Evolutionary conservation across 257 asterid species (phyloP).

Genomic region (Eucommia ulmoides): DNA sequence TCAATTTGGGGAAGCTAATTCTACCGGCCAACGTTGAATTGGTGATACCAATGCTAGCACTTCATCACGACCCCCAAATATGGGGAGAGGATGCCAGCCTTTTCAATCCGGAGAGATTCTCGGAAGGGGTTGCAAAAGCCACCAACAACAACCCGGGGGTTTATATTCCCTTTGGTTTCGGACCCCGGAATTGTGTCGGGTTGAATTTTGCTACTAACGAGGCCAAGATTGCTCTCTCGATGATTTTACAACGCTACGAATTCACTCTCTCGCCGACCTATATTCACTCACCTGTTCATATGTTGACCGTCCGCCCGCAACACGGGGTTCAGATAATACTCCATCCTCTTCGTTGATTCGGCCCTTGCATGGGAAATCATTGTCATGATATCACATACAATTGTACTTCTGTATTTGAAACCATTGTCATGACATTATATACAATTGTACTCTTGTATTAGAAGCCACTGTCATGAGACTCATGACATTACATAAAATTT

Average conservation of each 20-base stretch:
- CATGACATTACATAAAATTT: no score
- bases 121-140: conserved; percentile 43
- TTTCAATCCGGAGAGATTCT: conserved; percentile 50
- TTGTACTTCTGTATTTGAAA: no score
- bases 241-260: conserved; percentile 15
- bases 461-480: no score
- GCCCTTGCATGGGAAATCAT: no score
- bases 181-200: conserved; percentile 53
- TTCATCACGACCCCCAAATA: conserved; percentile 32
- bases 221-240: conserved; percentile 40
- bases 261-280: background rate
- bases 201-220: conserved; percentile 44
- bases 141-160: conserved; percentile 36
- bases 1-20: conserved; percentile 20
- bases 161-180: conserved; percentile 46
- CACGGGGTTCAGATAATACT: background rate
- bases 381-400: no score
- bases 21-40: conserved; percentile 27
- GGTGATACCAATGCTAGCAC: conserved; percentile 25
- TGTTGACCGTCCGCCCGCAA: background rate
- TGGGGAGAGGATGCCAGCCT: conserved; percentile 50
- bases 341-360: no score
- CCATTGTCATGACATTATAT: no score
- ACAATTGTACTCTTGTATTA: no score
- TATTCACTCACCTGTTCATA: background rate